Evolutionary conservation across 2,329 filamentous ascomycete species (phyloP).

Genomic region (Xylariomycetidae sp.): DNA sequence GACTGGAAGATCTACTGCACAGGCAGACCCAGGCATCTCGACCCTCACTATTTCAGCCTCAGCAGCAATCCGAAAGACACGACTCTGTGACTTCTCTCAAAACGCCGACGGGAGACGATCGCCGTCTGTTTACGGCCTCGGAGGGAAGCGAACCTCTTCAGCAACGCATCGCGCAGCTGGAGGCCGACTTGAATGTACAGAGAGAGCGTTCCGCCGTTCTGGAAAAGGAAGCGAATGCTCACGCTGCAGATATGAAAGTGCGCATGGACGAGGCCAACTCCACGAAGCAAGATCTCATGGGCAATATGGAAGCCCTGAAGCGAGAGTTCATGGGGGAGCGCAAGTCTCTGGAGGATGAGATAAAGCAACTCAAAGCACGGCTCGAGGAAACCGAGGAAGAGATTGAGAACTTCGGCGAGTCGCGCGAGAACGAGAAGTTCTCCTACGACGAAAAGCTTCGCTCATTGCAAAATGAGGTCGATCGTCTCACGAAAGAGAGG

Average conservation of each 20-base stretch:
- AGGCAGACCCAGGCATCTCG: conserved; percentile 62
- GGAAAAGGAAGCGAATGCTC: conserved; percentile 62
- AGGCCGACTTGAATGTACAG: conserved; percentile 71
- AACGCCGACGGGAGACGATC: conserved; percentile 36
- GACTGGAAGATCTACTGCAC: conserved; percentile 87
- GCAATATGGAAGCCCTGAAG: conserved; percentile 90
- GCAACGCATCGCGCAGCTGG: conserved; percentile 56
- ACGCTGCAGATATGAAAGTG: conserved; percentile 53
- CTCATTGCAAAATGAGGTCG: conserved; percentile 64
- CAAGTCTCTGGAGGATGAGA: conserved; percentile 74
- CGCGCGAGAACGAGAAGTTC: conserved; percentile 73
- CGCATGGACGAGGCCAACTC: conserved; percentile 81
- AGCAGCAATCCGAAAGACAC: conserved; percentile 42
- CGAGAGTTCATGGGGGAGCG: conserved; percentile 82
- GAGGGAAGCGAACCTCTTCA: conserved; percentile 41
- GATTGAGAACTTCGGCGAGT: conserved; percentile 76
- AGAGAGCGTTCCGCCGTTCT: conserved; percentile 60
- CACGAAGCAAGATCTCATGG: conserved; percentile 88
- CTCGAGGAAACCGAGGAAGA: conserved; percentile 90
- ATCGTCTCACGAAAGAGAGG: conserved; percentile 52
- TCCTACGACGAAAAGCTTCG: conserved; percentile 63
- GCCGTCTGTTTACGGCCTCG: conserved; percentile 34
- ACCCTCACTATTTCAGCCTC: conserved; percentile 49
- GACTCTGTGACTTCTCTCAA: conserved; percentile 44
- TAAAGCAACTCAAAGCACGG: conserved; percentile 66